Conservation (phyloP, 164 flowering plant species). For the Pachysandra terminalis region DNA sequence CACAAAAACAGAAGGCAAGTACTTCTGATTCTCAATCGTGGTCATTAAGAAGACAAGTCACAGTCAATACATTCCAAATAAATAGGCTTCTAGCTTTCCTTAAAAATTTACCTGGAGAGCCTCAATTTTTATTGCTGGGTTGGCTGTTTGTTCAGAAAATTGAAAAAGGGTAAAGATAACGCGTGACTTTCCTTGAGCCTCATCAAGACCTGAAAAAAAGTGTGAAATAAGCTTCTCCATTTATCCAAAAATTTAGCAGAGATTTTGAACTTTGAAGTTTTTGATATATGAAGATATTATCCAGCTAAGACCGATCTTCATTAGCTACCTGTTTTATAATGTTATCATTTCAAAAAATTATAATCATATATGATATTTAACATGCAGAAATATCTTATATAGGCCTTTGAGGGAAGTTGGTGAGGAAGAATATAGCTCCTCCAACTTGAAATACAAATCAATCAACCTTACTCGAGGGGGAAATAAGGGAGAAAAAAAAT, state of each 20-base stretch:
- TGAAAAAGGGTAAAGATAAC: slow-evolving; percentile 48
- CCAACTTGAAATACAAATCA: too few species aligned
- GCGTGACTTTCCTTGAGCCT: slow-evolving; percentile 32
- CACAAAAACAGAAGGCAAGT: not conserved
- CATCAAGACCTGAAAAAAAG: slow-evolving; percentile 35
- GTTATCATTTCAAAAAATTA: too few species aligned
- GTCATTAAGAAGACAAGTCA: not conserved
- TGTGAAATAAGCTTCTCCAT: not conserved
- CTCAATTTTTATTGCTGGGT: slow-evolving; percentile 61
- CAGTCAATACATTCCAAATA: not conserved
- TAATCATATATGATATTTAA: too few species aligned
- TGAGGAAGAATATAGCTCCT: too few species aligned
- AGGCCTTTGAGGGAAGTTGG: too few species aligned
- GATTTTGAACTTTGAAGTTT: too few species aligned
- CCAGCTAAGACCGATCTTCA: too few species aligned
- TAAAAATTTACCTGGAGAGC: slow-evolving; percentile 69
- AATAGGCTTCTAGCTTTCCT: not conserved
- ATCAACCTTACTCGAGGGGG: too few species aligned
- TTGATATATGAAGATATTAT: too few species aligned
- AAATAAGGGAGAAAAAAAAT: too few species aligned
- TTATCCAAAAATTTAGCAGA: not conserved
- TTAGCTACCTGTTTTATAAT: too few species aligned
- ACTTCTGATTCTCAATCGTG: not conserved
- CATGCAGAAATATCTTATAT: too few species aligned
- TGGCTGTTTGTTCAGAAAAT: slow-evolving; percentile 36